phyloP scores from a whole-genome alignment of 306 rosid species.

The Dryas octopetala region DNA sequence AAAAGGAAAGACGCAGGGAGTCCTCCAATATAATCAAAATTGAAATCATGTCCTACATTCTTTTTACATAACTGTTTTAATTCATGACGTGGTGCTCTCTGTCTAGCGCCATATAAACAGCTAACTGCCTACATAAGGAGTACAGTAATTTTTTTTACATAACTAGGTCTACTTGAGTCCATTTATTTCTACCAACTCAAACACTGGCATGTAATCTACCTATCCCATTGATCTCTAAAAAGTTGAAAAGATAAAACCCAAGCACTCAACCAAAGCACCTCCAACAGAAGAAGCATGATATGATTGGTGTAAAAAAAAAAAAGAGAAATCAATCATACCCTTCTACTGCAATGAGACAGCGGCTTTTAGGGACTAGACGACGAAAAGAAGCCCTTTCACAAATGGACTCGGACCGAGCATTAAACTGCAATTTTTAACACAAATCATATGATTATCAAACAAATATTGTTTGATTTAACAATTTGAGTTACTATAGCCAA shows the following conservation, averaged over 20 bases:
- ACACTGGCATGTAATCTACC: no score
- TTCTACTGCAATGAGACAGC: slow-evolving; percentile 78
- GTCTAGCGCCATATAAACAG: no score
- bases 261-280: not conserved
- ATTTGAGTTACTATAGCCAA: not conserved
- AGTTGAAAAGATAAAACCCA: not conserved
- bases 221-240: no score
- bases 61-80: not conserved
- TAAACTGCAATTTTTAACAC: slow-evolving; percentile 53
- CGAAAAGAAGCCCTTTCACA: slow-evolving; percentile 76
- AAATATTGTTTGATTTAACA: not conserved
- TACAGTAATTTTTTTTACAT: not conserved
- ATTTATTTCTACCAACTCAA: not conserved
- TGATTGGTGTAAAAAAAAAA: not conserved
- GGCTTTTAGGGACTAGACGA: slow-evolving; percentile 67
- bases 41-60: not conserved
- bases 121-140: not conserved
- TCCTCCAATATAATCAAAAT: not conserved
- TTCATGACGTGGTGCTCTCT: not conserved
- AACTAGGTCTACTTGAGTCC: not conserved
- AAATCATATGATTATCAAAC: slow-evolving; percentile 9
- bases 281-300: no score
- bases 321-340: slow-evolving; percentile 45
- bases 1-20: not conserved
- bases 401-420: slow-evolving; percentile 80